Percentiles rank a stretch among this genome's conserved stretches.
These are phyloP conservation scores for Coemansia nantahalensis DNA, from an alignment of 192 early-diverging fungal species.

Conservation along the genomic window DNA sequence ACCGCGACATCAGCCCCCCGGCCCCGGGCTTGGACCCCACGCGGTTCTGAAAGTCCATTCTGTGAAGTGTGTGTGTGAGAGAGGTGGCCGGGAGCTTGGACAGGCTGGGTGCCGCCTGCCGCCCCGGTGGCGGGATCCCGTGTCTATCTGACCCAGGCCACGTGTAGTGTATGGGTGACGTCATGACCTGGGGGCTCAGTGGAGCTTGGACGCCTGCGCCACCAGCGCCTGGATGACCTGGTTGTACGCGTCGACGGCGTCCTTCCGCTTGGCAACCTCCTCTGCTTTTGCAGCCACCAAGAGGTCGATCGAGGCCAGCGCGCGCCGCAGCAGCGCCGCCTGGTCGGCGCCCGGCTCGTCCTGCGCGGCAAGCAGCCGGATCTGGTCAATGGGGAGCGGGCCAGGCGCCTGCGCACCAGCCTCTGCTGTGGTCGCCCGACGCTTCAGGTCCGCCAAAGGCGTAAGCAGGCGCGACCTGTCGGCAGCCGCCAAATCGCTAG, in stretches of 20 bases:
- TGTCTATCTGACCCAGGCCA: too few species aligned
- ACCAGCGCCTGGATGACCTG: constrained; percentile 48
- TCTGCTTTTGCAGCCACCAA: constrained; percentile 14
- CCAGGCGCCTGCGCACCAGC: background rate
- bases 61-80: too few species aligned
- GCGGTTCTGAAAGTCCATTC: constrained; percentile 85
- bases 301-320: constrained; percentile 19
- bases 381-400: constrained; percentile 12
- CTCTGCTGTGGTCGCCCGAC: background rate
- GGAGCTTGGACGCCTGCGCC: constrained; percentile 36
- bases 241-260: constrained; percentile 36
- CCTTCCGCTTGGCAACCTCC: constrained; percentile 24
- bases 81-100: too few species aligned
- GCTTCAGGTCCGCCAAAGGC: constrained; percentile 9
- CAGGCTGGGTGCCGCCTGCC: too few species aligned
- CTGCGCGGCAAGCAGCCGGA: constrained; percentile 18
- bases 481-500: constrained; percentile 3
- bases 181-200: background rate
- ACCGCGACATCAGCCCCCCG: constrained; percentile 79
- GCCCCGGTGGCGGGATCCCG: too few species aligned
- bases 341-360: background rate
- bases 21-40: constrained; percentile 89
- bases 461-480: constrained; percentile 8
- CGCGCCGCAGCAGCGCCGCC: constrained; percentile 6
- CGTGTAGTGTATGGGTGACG: background rate